Percentiles rank a stretch among this genome's conserved stretches.
Evolutionary conservation across 257 asterid species (phyloP).

Genomic region (Scutellaria baicalensis): DNA sequence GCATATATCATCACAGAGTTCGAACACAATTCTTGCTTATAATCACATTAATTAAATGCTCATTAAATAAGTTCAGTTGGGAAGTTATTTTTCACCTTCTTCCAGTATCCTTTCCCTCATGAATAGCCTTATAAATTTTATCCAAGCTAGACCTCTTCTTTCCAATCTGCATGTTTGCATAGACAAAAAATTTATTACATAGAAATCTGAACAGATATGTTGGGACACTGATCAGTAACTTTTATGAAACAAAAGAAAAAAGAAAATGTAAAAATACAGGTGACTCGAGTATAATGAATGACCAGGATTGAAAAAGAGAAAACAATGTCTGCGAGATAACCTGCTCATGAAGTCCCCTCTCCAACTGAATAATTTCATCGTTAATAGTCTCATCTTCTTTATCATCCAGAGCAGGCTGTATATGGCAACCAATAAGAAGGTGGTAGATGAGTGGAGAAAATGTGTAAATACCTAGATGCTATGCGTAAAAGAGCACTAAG

Average conservation of each 20-base stretch:
- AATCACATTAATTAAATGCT: neutral
- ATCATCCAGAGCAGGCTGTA: conserved; percentile 73
- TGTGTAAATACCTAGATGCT: neutral
- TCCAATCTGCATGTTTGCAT: conserved; percentile 37
- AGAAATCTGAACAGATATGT: neutral
- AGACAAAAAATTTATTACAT: neutral
- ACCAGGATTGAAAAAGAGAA: neutral
- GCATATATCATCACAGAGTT: neutral
- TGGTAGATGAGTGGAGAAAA: neutral
- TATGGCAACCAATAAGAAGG: conserved; percentile 12
- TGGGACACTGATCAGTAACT: neutral
- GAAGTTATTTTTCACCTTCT: conserved; percentile 37
- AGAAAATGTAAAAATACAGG: neutral
- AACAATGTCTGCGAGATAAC: conserved; percentile 24
- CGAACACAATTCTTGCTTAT: neutral
- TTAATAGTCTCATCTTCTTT: conserved; percentile 58
- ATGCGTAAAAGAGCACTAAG: neutral
- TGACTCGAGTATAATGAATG: neutral
- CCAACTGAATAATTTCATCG: conserved; percentile 51
- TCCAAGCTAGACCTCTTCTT: conserved; percentile 50
- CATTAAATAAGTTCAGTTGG: neutral
- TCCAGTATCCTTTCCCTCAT: conserved; percentile 44
- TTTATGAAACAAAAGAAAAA: neutral
- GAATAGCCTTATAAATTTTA: conserved; percentile 44
- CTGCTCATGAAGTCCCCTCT: conserved; percentile 39